phyloP scores from a whole-genome alignment of 805 yeast species.

The Kuraishia cidri region DNA sequence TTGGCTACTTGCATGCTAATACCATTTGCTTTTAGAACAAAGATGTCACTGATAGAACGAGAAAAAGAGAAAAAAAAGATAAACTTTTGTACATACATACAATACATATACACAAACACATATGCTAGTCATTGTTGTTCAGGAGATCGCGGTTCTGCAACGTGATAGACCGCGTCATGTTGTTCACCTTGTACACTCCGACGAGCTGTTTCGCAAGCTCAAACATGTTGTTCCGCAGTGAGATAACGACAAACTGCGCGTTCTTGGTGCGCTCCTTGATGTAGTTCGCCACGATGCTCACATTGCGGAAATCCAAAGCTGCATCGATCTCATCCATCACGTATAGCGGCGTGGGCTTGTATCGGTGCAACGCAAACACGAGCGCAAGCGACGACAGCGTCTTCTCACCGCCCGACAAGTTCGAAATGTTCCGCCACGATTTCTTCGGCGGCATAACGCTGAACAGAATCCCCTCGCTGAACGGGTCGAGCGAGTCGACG shows the following conservation, averaged over 20 bases:
- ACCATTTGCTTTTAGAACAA: no score
- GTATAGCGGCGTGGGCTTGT: slow-evolving; percentile 93
- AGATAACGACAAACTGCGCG: slow-evolving; percentile 94
- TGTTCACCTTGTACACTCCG: slow-evolving; percentile 89
- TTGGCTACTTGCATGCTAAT: no score
- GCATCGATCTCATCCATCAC: slow-evolving; percentile 99
- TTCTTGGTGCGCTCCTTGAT: slow-evolving; percentile 92
- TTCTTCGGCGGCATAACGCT: slow-evolving; percentile 99
- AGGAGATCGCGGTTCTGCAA: slow-evolving; percentile 49
- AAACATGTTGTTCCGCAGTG: slow-evolving; percentile 95
- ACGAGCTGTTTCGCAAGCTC: slow-evolving; percentile 91
- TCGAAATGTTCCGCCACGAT: slow-evolving; percentile 93
- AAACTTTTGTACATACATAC: not conserved
- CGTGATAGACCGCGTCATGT: slow-evolving; percentile 83
- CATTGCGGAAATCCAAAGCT: slow-evolving; percentile 94
- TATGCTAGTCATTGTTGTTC: not conserved
- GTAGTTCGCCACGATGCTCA: slow-evolving; percentile 94
- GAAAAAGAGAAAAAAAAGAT: not conserved
- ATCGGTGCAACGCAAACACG: slow-evolving; percentile 92
- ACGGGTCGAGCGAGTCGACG: slow-evolving; percentile 95
- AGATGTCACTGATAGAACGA: no score
- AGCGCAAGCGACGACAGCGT: slow-evolving; percentile 90
- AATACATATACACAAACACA: not conserved
- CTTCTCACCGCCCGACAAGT: slow-evolving; percentile 96
- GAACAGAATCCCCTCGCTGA: slow-evolving; percentile 91